Conservation (phyloP, 805 yeast species). For the Jamesozyma hellenica region DNA sequence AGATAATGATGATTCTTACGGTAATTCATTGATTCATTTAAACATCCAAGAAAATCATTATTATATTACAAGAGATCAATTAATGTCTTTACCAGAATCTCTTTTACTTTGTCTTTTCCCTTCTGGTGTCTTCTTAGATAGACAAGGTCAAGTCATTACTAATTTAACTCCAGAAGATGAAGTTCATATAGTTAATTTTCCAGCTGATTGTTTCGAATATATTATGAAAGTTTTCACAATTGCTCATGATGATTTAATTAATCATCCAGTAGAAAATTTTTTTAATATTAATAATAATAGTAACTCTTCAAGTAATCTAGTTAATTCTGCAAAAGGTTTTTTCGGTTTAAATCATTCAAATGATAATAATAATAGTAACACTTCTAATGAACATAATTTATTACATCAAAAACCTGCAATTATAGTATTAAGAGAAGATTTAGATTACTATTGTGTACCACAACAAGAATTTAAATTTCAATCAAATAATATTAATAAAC, state of each 20-base stretch:
- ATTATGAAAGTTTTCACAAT: conserved; percentile 60
- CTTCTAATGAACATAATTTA: conserved; percentile 49
- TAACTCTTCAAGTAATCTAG: conserved; percentile 6
- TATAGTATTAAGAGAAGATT: conserved; percentile 84
- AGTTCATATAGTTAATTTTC: conserved; percentile 67
- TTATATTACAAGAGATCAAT: conserved; percentile 74
- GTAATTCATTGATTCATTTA: conserved; percentile 58
- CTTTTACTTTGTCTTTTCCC: conserved; percentile 80
- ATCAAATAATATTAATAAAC: conserved; percentile 18
- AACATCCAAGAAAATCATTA: conserved; percentile 68
- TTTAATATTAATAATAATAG: conserved; percentile 25
- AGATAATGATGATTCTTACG: conserved; percentile 31
- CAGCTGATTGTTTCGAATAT: conserved; percentile 79
- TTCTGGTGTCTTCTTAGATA: conserved; percentile 77
- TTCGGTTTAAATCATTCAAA: conserved; percentile 13
- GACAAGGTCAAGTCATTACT: conserved; percentile 64
- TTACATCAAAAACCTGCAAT: conserved; percentile 77
- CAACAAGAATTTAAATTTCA: conserved; percentile 33
- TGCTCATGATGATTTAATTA: conserved; percentile 52
- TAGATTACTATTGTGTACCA: conserved; percentile 87
- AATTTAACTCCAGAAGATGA: conserved; percentile 71
- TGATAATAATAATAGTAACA: conserved; percentile 3
- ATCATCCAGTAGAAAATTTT: conserved; percentile 31
- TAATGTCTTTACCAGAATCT: conserved; percentile 87
- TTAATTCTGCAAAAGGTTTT: conserved; percentile 22